These are phyloP conservation scores for Rubus idaeus DNA, from an alignment of 306 rosid genomes.

Conservation along the genomic window DNA sequence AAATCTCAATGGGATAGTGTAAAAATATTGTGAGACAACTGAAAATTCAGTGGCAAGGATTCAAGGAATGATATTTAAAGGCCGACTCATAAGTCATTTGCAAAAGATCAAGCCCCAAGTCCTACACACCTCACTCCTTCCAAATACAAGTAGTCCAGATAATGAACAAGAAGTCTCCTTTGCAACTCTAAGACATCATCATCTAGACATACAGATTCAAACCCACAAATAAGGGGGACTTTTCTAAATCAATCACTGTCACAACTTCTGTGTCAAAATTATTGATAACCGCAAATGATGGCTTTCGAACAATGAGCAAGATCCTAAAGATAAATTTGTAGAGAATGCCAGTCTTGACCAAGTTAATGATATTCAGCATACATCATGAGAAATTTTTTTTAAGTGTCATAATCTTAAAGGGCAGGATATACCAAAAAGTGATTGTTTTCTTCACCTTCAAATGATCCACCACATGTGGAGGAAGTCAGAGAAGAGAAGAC, in stretches of 20 bases:
- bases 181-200: constrained; percentile 55
- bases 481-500: background rate
- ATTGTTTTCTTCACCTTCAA: background rate
- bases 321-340: background rate
- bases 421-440: background rate
- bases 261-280: background rate
- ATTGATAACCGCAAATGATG: background rate
- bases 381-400: background rate
- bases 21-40: background rate
- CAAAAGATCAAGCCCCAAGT: background rate
- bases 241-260: background rate
- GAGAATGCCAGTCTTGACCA: background rate
- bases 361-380: too few species aligned
- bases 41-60: background rate
- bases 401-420: background rate
- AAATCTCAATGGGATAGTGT: background rate
- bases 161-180: constrained; percentile 59
- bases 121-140: constrained; percentile 41
- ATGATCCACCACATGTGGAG: background rate
- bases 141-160: constrained; percentile 49
- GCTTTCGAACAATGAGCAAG: background rate
- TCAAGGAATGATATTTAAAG: background rate
- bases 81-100: background rate
- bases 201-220: constrained; percentile 59
- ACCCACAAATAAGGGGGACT: constrained; percentile 28